Percentiles rank a stretch among this genome's conserved stretches.
phyloP scores from a whole-genome alignment of 116 monocot species.

The Dioscorea cayenensis region DNA sequence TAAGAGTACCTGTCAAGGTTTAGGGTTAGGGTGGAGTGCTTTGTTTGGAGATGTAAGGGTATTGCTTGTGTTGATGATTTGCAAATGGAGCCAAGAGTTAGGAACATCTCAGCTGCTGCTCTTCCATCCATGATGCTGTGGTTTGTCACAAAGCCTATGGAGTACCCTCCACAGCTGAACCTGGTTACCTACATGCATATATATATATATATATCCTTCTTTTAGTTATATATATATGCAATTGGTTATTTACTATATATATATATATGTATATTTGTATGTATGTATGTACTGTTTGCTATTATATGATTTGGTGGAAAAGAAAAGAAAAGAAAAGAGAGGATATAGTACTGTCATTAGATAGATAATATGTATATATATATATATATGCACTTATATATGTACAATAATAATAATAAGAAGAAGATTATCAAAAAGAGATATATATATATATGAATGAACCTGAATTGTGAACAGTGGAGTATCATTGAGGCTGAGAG shows the following conservation, averaged over 20 bases:
- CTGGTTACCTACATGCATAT: constrained; percentile 44
- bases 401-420: background rate
- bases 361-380: no score
- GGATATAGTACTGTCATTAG: no score
- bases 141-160: constrained; percentile 57
- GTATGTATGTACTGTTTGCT: no score
- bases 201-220: no score
- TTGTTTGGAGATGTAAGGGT: no score
- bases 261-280: no score
- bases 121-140: constrained; percentile 73
- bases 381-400: no score
- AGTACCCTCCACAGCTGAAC: constrained; percentile 74
- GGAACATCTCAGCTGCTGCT: constrained; percentile 63
- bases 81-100: constrained; percentile 50
- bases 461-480: constrained; percentile 79
- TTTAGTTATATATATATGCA: no score
- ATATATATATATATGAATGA: background rate
- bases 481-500: constrained; percentile 22
- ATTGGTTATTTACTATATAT: no score
- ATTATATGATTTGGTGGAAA: no score
- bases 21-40: background rate
- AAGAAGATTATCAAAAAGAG: background rate
- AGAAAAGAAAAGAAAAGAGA: no score
- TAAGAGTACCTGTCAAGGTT: constrained; percentile 45
- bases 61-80: constrained; percentile 18